Percentiles rank a stretch among this genome's conserved stretches.
Evolutionary conservation across 805 yeast species (phyloP).

Genomic region (Debaryomyces maramus): DNA sequence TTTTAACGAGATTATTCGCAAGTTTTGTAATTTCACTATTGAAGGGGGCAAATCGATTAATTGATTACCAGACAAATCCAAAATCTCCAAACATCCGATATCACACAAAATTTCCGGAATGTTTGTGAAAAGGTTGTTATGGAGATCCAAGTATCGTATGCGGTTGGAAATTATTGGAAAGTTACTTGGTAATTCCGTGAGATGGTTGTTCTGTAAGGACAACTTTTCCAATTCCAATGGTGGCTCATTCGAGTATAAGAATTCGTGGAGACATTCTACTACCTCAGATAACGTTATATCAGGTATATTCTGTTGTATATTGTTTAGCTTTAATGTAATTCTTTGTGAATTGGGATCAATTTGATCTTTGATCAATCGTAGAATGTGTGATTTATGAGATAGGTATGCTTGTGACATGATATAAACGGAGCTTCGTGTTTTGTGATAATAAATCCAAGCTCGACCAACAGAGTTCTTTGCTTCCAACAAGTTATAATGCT

Average conservation of each 20-base stretch:
- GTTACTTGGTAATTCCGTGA: conserved; percentile 48
- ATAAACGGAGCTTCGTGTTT: too few species aligned
- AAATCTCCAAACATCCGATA: conserved; percentile 52
- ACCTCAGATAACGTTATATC: conserved; percentile 16
- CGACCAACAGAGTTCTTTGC: too few species aligned
- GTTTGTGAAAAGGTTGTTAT: conserved; percentile 53
- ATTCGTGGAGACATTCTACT: conserved; percentile 23
- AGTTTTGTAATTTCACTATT: conserved; percentile 41
- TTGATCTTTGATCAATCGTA: conserved; percentile 21
- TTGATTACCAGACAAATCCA: conserved; percentile 63
- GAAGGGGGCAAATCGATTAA: conserved; percentile 49
- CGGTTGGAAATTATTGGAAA: conserved; percentile 42
- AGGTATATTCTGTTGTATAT: conserved; percentile 8
- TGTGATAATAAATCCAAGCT: too few species aligned
- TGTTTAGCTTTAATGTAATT: conserved; percentile 21
- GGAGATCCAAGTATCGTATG: conserved; percentile 64
- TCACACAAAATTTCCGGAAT: conserved; percentile 49
- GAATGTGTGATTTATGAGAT: conserved; percentile 11
- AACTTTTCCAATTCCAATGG: conserved; percentile 46
- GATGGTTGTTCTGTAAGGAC: conserved; percentile 52
- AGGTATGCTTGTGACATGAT: conserved; percentile 12
- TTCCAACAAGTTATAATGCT: too few species aligned
- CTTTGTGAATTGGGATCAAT: conserved; percentile 20
- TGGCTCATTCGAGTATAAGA: conserved; percentile 20
- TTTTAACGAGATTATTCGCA: conserved; percentile 61